phyloP scores from a whole-genome alignment of 306 rosid species.

The Quercus gilva region DNA sequence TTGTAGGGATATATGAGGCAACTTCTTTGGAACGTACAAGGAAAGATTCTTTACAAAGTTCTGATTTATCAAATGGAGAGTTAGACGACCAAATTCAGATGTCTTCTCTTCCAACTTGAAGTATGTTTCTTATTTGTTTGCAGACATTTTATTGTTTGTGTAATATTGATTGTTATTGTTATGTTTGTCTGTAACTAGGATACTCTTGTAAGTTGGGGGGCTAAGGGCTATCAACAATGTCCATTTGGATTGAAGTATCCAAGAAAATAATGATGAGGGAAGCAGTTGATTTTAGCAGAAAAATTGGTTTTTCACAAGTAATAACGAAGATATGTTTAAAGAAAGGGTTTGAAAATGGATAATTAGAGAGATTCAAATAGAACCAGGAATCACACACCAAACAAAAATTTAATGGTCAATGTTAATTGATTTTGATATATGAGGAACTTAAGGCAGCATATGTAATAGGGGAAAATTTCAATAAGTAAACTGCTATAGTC shows the following conservation, averaged over 20 bases:
- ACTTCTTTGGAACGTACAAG: slow-evolving; percentile 75
- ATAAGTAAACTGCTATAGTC: neutral
- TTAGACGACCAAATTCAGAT: slow-evolving; percentile 57
- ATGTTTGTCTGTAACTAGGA: neutral
- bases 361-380: neutral
- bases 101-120: slow-evolving; percentile 89
- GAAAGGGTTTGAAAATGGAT: neutral
- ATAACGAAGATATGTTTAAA: neutral
- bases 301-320: neutral
- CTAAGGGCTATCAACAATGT: neutral
- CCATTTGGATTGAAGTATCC: neutral
- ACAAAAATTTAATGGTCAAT: neutral
- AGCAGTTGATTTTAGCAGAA: neutral
- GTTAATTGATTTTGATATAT: neutral
- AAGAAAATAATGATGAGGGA: neutral
- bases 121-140: slow-evolving; percentile 35
- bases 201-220: neutral
- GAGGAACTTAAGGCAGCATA: neutral
- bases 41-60: slow-evolving; percentile 58
- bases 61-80: slow-evolving; percentile 53
- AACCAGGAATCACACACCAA: neutral
- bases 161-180: slow-evolving; percentile 11
- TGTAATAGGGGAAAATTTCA: neutral
- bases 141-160: slow-evolving; percentile 5
- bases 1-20: slow-evolving; percentile 84